These are phyloP conservation scores for Inonotus hispidus DNA, from an alignment of 1,284 basidiomycete genomes.

Conservation along the genomic window DNA sequence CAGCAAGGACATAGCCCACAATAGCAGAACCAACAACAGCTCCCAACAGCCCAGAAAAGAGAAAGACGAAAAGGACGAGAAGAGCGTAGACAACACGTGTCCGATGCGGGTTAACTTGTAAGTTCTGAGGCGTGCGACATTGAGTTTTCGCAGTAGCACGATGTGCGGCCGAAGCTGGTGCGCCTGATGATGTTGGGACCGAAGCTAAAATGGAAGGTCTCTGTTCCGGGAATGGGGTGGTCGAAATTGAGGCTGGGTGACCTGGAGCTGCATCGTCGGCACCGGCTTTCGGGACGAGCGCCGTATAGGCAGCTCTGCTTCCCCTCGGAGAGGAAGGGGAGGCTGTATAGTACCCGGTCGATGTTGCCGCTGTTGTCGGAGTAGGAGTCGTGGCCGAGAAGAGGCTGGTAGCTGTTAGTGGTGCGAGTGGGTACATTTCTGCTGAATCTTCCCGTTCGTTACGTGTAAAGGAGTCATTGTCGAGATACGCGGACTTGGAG, in stretches of 20 bases:
- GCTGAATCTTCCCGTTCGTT: not conserved
- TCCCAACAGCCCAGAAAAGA: conserved; percentile 50
- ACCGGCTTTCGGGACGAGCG: conserved; percentile 14
- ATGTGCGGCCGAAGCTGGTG: not conserved
- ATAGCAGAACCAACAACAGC: conserved; percentile 67
- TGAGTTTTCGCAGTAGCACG: too few species aligned
- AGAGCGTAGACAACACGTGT: conserved; percentile 60
- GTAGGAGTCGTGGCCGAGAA: not conserved
- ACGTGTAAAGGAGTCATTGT: not conserved
- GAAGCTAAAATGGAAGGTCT: not conserved
- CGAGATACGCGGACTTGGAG: not conserved
- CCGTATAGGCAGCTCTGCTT: not conserved
- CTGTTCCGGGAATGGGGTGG: conserved; percentile 20
- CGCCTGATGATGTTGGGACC: too few species aligned
- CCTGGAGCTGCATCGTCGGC: conserved; percentile 3
- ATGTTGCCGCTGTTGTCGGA: not conserved
- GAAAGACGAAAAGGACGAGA: conserved; percentile 58
- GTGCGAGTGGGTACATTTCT: not conserved
- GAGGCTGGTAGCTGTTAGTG: not conserved
- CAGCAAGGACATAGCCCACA: conserved; percentile 65
- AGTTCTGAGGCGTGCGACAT: too few species aligned
- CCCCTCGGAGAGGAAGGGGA: not conserved
- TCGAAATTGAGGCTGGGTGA: conserved; percentile 19
- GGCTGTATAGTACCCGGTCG: not conserved
- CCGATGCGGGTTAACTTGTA: conserved; percentile 44